Evolutionary conservation across 176 grass and related monocot genomes (phyloP).

Genomic region (Metroxylon sagu): DNA sequence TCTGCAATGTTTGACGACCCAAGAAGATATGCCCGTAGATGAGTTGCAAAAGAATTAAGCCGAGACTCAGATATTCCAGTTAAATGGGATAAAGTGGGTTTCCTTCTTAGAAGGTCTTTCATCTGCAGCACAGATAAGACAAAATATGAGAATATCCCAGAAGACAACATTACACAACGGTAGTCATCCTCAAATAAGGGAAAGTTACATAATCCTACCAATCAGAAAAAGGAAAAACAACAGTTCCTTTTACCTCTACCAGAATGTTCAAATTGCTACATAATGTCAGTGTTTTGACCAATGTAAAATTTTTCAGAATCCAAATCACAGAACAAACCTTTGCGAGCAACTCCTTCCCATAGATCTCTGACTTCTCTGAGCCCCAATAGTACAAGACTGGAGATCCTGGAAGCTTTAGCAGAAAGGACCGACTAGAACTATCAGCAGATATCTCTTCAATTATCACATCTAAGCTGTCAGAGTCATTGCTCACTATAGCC

Average conservation of each 20-base stretch:
- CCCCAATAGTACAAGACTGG: constrained; percentile 85
- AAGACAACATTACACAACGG: too few relatives aligned
- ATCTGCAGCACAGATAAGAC: constrained; percentile 33
- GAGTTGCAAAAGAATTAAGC: constrained; percentile 64
- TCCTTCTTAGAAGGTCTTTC: constrained; percentile 71
- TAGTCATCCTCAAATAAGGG: too few relatives aligned
- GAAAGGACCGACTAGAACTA: constrained; percentile 67
- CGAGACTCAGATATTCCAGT: constrained; percentile 74
- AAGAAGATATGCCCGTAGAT: constrained; percentile 71
- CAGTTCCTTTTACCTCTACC: not conserved
- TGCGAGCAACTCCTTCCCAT: constrained; percentile 60
- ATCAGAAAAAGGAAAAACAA: not conserved
- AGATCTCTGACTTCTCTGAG: constrained; percentile 69
- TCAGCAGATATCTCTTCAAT: constrained; percentile 84
- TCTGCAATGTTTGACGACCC: constrained; percentile 45
- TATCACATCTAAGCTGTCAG: constrained; percentile 29
- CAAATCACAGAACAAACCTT: constrained; percentile 36
- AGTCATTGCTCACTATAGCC: constrained; percentile 34
- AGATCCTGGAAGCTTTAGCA: constrained; percentile 47
- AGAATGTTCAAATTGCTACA: not conserved
- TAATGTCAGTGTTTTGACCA: not conserved
- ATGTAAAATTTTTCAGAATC: too few relatives aligned
- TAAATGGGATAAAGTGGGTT: constrained; percentile 60
- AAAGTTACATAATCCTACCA: too few relatives aligned
- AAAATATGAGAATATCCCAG: too few relatives aligned